Base-by-base conservation (phyloP, 345 rosid genomes). In the Aurinia saxatilis region DNA sequence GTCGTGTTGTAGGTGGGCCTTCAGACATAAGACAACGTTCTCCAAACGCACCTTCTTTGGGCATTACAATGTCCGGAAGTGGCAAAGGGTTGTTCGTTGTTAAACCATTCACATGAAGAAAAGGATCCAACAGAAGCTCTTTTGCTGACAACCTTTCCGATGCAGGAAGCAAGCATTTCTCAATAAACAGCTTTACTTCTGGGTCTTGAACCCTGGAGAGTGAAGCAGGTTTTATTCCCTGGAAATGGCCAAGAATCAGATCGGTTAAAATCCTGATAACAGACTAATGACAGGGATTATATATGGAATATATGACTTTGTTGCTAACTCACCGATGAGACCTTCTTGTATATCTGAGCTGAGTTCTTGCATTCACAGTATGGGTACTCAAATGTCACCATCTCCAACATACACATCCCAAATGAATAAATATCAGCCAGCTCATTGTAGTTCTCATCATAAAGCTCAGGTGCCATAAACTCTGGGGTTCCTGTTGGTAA, bases 401-500 rank as follows among this genome's bases (percentile, higher is more conserved):
- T 82, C 81, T 88, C 93, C 64, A 88, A 70, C 83, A 85, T 81
- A 76, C 96, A 85, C 96, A 88, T 81, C 39, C 96, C 96, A 60
- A 88, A 88, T 21, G 96, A 83, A 67, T 84, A 85, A 27, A 88
- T 79, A 75, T 88, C 96, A 34, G 84, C 90, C 59, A 88, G 76
- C 54, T 88, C 90, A 33, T 82, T 85, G 76, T 85, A 88, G 63
- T 80, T 77, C 75, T 88, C 93, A 15, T 88, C 92, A 55, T 88
- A 88, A 46, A 88, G 72, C 80, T 88, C 96, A 0, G 96, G 96
- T 63, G 96, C 96, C 96, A 88, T 88, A 75, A 85, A 88, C 67
- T 88, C 96, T 2, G 96, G 96, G 55, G 92, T 88, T 68, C 88
- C 96, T 82, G 60, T 60, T 25, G 37, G 51, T 57, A 72, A 56